These are phyloP conservation scores for Pyrus betulifolia DNA, from an alignment of 306 rosid species.

Conservation along the genomic window DNA sequence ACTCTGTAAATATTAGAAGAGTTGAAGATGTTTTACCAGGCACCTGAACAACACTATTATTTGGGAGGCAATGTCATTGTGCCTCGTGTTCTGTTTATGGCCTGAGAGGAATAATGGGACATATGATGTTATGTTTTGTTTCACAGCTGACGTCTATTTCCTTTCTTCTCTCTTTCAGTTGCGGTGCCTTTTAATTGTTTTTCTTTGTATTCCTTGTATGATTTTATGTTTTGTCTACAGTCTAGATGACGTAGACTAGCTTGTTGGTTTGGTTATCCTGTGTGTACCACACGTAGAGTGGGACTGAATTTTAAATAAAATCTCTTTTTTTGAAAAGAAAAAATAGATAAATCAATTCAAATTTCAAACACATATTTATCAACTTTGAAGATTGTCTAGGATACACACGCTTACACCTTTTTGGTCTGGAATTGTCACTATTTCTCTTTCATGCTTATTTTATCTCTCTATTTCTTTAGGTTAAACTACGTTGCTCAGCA, in stretches of 20 bases:
- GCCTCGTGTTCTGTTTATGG: background rate
- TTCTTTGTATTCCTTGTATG: background rate
- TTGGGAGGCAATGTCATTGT: background rate
- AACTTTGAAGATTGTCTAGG: background rate
- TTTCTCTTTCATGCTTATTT: background rate
- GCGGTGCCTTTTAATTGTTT: background rate
- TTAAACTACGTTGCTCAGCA: background rate
- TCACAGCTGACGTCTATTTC: background rate
- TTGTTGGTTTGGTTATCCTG: background rate
- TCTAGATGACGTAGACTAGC: background rate
- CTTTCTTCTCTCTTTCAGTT: background rate
- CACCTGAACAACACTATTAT: background rate
- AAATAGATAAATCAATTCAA: background rate
- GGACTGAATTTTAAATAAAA: background rate
- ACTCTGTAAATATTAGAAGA: background rate
- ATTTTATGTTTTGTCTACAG: background rate
- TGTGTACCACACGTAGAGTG: background rate
- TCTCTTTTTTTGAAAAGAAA: background rate
- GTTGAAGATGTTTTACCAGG: background rate
- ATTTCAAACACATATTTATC: background rate
- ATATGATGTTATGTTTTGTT: background rate
- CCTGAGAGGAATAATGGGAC: background rate
- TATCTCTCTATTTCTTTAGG: background rate
- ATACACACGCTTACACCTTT: background rate
- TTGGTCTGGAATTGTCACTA: background rate